Evolutionary conservation across 108 stramenopile species (phyloP), one percentile per base, ranked within the genome.

Genomic region (Stephanodiscus minutulus): DNA sequence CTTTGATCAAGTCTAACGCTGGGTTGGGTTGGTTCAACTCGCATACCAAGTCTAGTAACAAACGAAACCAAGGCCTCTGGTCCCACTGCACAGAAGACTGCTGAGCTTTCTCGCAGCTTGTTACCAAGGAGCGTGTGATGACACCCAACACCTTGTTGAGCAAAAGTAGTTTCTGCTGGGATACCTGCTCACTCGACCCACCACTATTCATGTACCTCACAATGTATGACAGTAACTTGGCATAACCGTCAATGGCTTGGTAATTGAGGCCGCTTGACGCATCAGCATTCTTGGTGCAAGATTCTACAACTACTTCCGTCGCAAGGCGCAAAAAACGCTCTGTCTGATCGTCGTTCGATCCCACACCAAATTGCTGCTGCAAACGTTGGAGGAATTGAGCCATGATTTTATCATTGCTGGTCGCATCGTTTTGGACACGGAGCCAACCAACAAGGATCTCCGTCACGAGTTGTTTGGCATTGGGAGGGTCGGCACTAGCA

Each of bases 21-120:
- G 87, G 87, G 74, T 91, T 91, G 5, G 97, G 93, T 43, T 86
- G 82, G 77, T 94, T 95, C 64, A 99, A 48, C 64, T 98, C 99
- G 41, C 93, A 87, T 2, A 97, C 72, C 66, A 99, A 79, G 85
- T 97, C 93, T 27, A 97, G 82, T 2, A 99, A 69, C 57, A 99
- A 73, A 39, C 99, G 89, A 82, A 95, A 98, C 95, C 98, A 99
- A 18, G 99, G 99, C 39, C 98, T 80, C 72, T 97, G 98, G 70
- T 99, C 99, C 92, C 95, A 92, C 18, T 54, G 59, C 18, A 47
- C 58, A 31, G 43, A 70, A 18, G 55, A 44, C 46, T 73, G 76
- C 56, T 82, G 85, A 7, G 82, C 67, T 53, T 82, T 82, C 67
- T 92, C 87, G 20, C 77, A 87, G 56, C 82, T 73, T 54, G 88